Evolutionary conservation across 116 monocot genomes (phyloP).

Genomic region (Trichopus zeylanicus): DNA sequence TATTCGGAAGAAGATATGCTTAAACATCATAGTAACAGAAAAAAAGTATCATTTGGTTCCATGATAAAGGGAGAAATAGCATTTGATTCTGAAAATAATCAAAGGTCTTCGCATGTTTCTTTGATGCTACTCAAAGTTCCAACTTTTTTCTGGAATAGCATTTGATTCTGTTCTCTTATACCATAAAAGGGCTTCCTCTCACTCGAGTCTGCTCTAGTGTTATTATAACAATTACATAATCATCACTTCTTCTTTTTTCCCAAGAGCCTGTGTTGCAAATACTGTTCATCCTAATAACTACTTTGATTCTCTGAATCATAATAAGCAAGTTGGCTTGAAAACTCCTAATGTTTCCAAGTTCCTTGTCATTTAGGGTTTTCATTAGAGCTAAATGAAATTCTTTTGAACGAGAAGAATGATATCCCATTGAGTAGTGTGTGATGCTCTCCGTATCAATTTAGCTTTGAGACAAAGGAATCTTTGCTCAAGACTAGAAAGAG

Average conservation of each 20-base stretch:
- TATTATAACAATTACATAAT: not conserved
- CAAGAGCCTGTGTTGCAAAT: not conserved
- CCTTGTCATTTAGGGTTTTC: too few species aligned
- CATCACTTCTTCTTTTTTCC: not conserved
- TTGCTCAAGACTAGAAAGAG: not conserved
- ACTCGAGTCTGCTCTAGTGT: not conserved
- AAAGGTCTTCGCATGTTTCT: not conserved
- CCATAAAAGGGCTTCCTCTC: not conserved
- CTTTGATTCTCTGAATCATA: too few species aligned
- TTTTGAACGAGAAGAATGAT: too few species aligned
- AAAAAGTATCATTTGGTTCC: not conserved
- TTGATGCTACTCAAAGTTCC: conserved; percentile 1
- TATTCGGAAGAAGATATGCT: not conserved
- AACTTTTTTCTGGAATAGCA: not conserved
- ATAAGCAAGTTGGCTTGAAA: too few species aligned
- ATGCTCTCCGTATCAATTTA: not conserved
- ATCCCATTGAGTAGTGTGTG: not conserved
- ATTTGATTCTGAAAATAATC: too few species aligned
- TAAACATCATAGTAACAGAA: not conserved
- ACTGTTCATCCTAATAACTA: too few species aligned
- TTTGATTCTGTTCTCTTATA: not conserved
- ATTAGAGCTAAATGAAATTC: too few species aligned
- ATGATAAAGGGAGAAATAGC: not conserved
- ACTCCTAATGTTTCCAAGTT: too few species aligned
- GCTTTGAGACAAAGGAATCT: not conserved